These are phyloP conservation scores for Aeschynomene evenia DNA, from an alignment of 306 rosid genomes.

Conservation along the genomic window DNA sequence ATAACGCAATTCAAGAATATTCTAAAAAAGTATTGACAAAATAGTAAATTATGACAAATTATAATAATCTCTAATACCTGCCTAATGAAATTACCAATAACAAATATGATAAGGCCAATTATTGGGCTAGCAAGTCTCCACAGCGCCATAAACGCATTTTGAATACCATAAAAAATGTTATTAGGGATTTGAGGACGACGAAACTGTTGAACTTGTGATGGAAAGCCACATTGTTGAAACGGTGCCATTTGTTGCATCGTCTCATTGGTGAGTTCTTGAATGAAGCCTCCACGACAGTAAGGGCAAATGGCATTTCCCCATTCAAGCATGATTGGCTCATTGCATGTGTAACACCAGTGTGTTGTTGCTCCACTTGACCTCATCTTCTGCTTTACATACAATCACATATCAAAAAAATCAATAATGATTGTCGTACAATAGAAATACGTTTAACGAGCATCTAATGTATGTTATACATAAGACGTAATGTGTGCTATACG, in stretches of 20 bases:
- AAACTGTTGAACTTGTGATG: constrained; percentile 27
- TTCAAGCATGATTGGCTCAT: constrained; percentile 31
- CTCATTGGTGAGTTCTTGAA: constrained; percentile 47
- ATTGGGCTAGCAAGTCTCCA: constrained; percentile 40
- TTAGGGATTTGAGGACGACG: constrained; percentile 32
- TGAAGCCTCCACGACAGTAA: constrained; percentile 55
- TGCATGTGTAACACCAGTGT: constrained; percentile 67
- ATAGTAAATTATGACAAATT: too few species aligned
- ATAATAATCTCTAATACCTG: neutral
- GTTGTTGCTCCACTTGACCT: constrained; percentile 58
- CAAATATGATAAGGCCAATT: constrained; percentile 38
- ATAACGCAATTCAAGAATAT: too few species aligned
- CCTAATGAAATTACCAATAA: constrained; percentile 37
- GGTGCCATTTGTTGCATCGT: neutral
- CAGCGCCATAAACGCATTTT: constrained; percentile 41
- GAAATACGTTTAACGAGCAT: too few species aligned
- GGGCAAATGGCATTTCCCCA: constrained; percentile 49
- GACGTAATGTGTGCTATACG: too few species aligned
- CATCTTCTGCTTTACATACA: constrained; percentile 12
- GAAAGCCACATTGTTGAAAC: neutral
- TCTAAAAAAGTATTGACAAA: too few species aligned
- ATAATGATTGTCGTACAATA: too few species aligned
- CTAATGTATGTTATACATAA: too few species aligned
- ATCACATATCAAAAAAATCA: too few species aligned
- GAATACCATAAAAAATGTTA: constrained; percentile 36